A percentile compares a stretch with the other conserved stretches of the same genome.
phyloP scores from a whole-genome alignment of 2,329 filamentous ascomycete genomes.

The Alternaria conjuncta region DNA sequence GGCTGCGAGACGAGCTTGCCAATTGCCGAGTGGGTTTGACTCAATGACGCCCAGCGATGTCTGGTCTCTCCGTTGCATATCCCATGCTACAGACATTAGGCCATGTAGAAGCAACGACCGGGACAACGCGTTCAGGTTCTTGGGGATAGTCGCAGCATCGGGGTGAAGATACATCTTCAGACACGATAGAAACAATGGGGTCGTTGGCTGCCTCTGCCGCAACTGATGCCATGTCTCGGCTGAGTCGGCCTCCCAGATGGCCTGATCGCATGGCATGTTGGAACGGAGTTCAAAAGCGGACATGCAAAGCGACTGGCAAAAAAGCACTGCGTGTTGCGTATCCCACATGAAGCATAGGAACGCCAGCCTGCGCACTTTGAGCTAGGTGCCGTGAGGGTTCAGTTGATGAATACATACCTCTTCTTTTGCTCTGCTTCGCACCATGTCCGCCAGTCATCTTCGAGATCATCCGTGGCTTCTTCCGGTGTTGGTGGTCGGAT shows the following conservation, averaged over 20 bases:
- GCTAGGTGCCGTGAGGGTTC: background rate
- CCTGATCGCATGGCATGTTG: slow-evolving; percentile 61
- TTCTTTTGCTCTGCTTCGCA: slow-evolving; percentile 65
- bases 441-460: slow-evolving; percentile 60
- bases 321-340: slow-evolving; percentile 68
- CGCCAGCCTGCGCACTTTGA: slow-evolving; percentile 51
- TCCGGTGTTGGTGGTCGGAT: slow-evolving; percentile 49
- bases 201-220: slow-evolving; percentile 46
- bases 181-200: slow-evolving; percentile 58
- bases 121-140: slow-evolving; percentile 59
- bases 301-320: slow-evolving; percentile 72
- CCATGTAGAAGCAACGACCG: slow-evolving; percentile 65
- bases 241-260: slow-evolving; percentile 64
- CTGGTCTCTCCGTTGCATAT: slow-evolving; percentile 67
- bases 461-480: slow-evolving; percentile 49
- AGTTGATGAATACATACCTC: slow-evolving; percentile 45
- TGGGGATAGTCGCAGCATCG: slow-evolving; percentile 32
- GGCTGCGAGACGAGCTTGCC: slow-evolving; percentile 59
- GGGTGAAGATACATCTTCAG: slow-evolving; percentile 65
- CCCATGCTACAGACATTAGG: slow-evolving; percentile 68
- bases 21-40: slow-evolving; percentile 52
- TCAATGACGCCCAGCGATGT: slow-evolving; percentile 58
- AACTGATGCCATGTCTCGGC: slow-evolving; percentile 59
- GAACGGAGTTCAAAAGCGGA: slow-evolving; percentile 68
- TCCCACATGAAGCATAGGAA: slow-evolving; percentile 72